These are phyloP conservation scores for Vicia faba DNA, from an alignment of 306 rosid genomes.

Conservation along the genomic window DNA sequence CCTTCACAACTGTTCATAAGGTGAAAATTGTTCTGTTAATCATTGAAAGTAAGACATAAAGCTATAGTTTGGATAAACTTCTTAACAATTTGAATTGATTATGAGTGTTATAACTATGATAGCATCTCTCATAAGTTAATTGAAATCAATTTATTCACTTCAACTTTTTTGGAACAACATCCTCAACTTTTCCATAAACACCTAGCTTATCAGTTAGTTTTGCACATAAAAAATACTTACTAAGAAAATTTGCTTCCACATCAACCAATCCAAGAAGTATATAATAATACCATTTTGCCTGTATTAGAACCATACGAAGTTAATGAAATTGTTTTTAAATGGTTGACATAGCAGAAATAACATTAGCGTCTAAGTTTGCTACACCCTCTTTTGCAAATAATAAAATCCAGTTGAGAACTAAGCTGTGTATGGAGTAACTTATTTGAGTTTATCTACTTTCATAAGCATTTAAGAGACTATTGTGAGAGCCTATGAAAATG, in stretches of 20 bases:
- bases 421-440: neutral
- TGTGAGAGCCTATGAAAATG: neutral
- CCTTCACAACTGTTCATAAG: constrained; percentile 84
- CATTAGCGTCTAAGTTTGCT: too few relatives aligned
- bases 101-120: too few relatives aligned
- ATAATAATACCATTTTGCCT: constrained; percentile 92
- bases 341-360: neutral
- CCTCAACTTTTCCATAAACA: too few relatives aligned
- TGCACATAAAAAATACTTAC: too few relatives aligned
- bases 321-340: constrained; percentile 20
- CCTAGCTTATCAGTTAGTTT: too few relatives aligned
- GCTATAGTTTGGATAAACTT: too few relatives aligned
- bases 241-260: constrained; percentile 95
- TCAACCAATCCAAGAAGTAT: constrained; percentile 80
- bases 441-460: too few relatives aligned
- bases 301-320: constrained; percentile 36
- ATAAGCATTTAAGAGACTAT: neutral
- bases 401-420: neutral
- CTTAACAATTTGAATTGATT: too few relatives aligned
- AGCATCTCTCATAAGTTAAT: too few relatives aligned
- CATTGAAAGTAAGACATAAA: constrained; percentile 27
- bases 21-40: constrained; percentile 23
- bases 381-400: too few relatives aligned
- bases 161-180: too few relatives aligned
- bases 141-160: too few relatives aligned